Conservation (phyloP, 352 stramenopile species). For the Blastocystis sp. region DNA sequence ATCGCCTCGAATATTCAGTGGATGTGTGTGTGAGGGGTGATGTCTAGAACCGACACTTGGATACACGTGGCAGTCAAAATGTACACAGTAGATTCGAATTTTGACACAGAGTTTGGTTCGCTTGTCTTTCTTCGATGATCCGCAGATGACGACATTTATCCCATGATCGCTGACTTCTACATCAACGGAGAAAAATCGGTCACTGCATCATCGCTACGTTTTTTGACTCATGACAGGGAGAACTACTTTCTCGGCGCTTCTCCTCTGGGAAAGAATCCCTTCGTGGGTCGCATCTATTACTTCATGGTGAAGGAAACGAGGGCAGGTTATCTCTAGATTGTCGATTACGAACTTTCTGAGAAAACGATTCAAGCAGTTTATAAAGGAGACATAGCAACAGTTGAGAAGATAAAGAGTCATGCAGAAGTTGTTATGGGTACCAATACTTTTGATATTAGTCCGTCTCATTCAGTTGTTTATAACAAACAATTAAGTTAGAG, state of each 20-base stretch:
- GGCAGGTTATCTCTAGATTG: neutral
- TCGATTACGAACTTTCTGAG: neutral
- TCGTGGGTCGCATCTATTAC: neutral
- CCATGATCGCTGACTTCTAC: neutral
- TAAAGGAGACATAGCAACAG: neutral
- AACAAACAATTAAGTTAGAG: neutral
- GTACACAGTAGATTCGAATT: neutral
- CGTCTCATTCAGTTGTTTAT: neutral
- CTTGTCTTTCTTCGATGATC: neutral
- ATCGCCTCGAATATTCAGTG: neutral
- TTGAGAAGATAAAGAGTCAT: neutral
- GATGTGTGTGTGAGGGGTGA: neutral
- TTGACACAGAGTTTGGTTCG: neutral
- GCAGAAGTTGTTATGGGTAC: neutral
- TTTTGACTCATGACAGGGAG: neutral
- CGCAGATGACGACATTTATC: neutral
- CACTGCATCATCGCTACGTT: neutral
- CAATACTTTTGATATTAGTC: neutral
- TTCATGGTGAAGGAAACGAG: neutral
- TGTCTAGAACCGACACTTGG: neutral
- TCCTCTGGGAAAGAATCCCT: neutral
- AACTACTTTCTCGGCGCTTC: neutral
- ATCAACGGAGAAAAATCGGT: neutral
- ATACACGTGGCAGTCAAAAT: neutral
- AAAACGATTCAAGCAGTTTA: neutral